Percentiles rank a stretch among this genome's conserved stretches.
Evolutionary conservation across 768 basidiomycete genomes (phyloP).

Genomic region (Suillus clintonianus): DNA sequence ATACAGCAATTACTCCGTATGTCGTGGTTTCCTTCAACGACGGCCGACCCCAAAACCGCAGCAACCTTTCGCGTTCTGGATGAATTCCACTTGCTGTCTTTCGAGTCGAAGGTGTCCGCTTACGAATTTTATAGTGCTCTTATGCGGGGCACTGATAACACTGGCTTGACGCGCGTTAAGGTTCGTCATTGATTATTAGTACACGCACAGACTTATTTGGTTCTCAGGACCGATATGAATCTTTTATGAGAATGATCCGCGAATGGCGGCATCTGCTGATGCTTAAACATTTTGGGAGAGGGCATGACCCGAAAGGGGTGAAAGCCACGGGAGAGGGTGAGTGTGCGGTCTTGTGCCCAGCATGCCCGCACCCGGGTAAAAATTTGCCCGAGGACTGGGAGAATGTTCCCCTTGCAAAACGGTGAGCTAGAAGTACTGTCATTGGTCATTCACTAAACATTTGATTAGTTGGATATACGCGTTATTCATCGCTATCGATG

Average conservation of each 20-base stretch:
- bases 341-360: background rate
- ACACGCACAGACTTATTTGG: background rate
- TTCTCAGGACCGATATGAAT: background rate
- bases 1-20: conserved; percentile 11
- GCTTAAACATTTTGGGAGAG: background rate
- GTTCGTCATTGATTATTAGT: background rate
- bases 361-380: conserved; percentile 4
- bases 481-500: background rate
- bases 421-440: too few relatives aligned
- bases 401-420: too few relatives aligned
- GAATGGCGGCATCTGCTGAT: background rate
- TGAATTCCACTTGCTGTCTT: conserved; percentile 26
- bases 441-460: too few relatives aligned
- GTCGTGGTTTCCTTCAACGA: conserved; percentile 12
- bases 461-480: too few relatives aligned
- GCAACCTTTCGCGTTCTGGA: conserved; percentile 18
- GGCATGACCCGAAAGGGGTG: background rate
- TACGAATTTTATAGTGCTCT: conserved; percentile 31
- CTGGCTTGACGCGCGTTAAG: conserved; percentile 12
- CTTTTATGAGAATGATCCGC: background rate
- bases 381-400: conserved; percentile 8
- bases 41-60: background rate
- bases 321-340: background rate
- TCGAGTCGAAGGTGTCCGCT: conserved; percentile 27
- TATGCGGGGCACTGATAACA: conserved; percentile 25